Percentiles rank a stretch among this genome's conserved stretches.
These are phyloP conservation scores for Huntiella omanensis DNA, from an alignment of 2,329 filamentous ascomycete genomes.

Conservation along the genomic window DNA sequence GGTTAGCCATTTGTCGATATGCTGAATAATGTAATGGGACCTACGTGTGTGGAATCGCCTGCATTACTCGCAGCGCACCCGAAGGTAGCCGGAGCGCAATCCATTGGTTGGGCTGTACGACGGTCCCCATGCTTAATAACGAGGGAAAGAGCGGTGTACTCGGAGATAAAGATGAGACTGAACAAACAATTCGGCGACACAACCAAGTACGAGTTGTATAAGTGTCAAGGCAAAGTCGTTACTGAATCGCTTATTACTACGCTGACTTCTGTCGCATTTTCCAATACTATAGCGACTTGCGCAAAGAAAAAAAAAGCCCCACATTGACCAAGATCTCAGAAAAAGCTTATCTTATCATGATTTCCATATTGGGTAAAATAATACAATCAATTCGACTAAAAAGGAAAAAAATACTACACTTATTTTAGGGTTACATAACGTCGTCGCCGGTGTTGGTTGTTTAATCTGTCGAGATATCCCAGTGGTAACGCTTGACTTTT, in stretches of 20 bases:
- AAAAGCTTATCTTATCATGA: neutral
- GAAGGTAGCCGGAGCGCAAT: constrained; percentile 40
- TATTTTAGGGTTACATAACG: neutral
- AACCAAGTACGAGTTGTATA: neutral
- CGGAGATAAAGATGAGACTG: neutral
- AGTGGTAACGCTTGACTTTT: neutral
- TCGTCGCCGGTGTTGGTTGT: neutral
- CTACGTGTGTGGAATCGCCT: constrained; percentile 42
- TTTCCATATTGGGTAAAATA: neutral
- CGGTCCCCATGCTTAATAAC: constrained; percentile 20
- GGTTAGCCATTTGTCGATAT: constrained; percentile 3
- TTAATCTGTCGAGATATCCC: neutral
- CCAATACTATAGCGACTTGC: no score
- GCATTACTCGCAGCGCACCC: constrained; percentile 36
- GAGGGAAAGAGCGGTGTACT: no score
- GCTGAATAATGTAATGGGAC: constrained; percentile 10
- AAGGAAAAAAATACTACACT: neutral
- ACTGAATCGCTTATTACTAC: no score
- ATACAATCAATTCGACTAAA: neutral
- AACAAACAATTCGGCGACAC: neutral
- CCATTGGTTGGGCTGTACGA: constrained; percentile 41
- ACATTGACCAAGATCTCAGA: neutral
- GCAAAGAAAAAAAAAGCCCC: no score
- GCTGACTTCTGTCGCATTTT: no score
- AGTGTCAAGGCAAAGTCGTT: neutral